These are phyloP conservation scores for Cylindricascospora bacillispora DNA, from an alignment of 1,139 yeast species.

Conservation along the genomic window DNA sequence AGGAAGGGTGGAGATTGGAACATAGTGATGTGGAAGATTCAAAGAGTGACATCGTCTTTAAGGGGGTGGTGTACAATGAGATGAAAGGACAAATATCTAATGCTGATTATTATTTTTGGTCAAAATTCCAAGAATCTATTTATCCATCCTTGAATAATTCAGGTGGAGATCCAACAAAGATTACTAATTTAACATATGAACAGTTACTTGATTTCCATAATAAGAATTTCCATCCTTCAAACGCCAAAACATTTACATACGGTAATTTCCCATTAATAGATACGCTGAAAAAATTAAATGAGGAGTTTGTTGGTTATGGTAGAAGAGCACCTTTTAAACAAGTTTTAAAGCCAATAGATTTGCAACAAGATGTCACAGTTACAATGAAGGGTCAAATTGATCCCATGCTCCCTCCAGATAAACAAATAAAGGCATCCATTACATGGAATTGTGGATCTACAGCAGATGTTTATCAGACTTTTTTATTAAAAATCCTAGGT, in stretches of 20 bases:
- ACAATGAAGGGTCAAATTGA: constrained; percentile 65
- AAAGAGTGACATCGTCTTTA: constrained; percentile 51
- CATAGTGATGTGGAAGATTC: constrained; percentile 48
- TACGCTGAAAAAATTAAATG: constrained; percentile 48
- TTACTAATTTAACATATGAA: constrained; percentile 60
- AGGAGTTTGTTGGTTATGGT: constrained; percentile 43
- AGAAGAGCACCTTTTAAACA: constrained; percentile 24
- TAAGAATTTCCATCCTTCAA: constrained; percentile 76
- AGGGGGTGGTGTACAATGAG: constrained; percentile 95
- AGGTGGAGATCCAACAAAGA: constrained; percentile 86
- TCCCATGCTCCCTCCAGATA: constrained; percentile 58
- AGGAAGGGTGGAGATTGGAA: constrained; percentile 98
- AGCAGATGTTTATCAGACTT: constrained; percentile 52
- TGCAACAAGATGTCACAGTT: constrained; percentile 29
- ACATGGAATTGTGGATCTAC: constrained; percentile 84
- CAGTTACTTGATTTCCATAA: constrained; percentile 68
- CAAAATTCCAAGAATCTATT: constrained; percentile 70
- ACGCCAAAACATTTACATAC: constrained; percentile 76
- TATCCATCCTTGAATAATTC: constrained; percentile 79
- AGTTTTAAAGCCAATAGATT: constrained; percentile 32
- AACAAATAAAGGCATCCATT: constrained; percentile 66
- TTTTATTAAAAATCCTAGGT: constrained; percentile 61
- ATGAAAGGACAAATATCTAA: constrained; percentile 97
- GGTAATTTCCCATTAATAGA: constrained; percentile 59
- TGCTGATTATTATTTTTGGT: constrained; percentile 75